A percentile compares a stretch with the other conserved stretches of the same genome.
Conservation (phyloP, 2,329 filamentous ascomycete species). For the Sporothrix dimorphospora region DNA sequence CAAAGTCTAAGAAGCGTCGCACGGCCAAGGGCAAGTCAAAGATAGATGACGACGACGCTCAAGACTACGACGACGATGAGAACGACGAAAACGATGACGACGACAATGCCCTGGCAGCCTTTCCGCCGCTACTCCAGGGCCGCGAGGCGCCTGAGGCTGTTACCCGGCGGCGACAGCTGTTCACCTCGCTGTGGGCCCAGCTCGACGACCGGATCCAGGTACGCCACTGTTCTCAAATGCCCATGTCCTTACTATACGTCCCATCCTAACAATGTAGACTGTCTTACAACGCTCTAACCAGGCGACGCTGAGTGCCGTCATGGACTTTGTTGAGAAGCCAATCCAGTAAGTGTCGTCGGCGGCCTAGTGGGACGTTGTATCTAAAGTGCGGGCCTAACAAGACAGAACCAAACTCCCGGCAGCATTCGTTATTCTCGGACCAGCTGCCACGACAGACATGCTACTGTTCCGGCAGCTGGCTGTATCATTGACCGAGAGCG, state of each 20-base stretch:
- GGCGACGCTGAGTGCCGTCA: slow-evolving; percentile 62
- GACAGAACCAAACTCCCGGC: slow-evolving; percentile 61
- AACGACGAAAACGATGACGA: background rate
- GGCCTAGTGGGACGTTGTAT: background rate
- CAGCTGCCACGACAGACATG: slow-evolving; percentile 75
- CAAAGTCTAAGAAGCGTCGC: slow-evolving; percentile 16
- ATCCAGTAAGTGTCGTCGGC: slow-evolving; percentile 31
- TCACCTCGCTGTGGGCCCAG: slow-evolving; percentile 64
- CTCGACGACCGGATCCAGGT: slow-evolving; percentile 68
- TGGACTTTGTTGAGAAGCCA: slow-evolving; percentile 55
- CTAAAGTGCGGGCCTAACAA: background rate
- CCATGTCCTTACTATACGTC: background rate
- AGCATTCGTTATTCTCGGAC: slow-evolving; percentile 75
- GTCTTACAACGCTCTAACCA: slow-evolving; percentile 64
- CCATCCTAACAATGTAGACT: slow-evolving; percentile 42
- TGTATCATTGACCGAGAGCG: slow-evolving; percentile 53
- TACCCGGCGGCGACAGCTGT: slow-evolving; percentile 60
- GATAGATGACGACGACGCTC: background rate
- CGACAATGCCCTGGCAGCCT: slow-evolving; percentile 40
- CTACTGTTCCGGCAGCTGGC: slow-evolving; percentile 72
- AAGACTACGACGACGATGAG: background rate
- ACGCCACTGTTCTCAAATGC: slow-evolving; percentile 24
- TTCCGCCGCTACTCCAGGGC: slow-evolving; percentile 59
- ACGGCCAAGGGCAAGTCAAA: slow-evolving; percentile 17
- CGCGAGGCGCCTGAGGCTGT: slow-evolving; percentile 55